These are phyloP conservation scores for Cruciata laevipes DNA, from an alignment of 257 asterid genomes.

Conservation along the genomic window DNA sequence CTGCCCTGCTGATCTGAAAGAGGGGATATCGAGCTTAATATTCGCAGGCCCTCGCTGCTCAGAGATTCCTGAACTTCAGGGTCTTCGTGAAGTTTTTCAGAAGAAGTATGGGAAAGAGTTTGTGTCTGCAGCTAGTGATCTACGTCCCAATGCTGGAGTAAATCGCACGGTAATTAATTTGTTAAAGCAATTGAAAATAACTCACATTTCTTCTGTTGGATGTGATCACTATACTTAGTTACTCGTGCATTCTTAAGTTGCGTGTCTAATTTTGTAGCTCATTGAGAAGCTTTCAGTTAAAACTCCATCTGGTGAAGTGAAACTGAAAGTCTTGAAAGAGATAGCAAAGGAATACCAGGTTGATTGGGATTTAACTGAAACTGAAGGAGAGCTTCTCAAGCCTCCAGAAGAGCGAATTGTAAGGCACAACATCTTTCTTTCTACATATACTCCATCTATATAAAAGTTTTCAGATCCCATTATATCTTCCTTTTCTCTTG, in stretches of 20 bases:
- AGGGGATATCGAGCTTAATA: constrained; percentile 82
- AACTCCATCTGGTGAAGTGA: constrained; percentile 80
- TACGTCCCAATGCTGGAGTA: constrained; percentile 91
- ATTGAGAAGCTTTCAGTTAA: constrained; percentile 92
- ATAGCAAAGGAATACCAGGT: constrained; percentile 93
- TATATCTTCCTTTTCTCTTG: not conserved
- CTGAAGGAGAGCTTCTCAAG: constrained; percentile 81
- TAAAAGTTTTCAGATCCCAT: not conserved
- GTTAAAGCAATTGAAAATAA: not conserved
- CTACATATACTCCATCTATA: not conserved
- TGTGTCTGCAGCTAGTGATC: constrained; percentile 85
- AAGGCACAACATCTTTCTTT: constrained; percentile 9
- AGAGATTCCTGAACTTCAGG: constrained; percentile 77
- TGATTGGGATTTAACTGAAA: constrained; percentile 77
- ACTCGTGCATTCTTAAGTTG: not conserved
- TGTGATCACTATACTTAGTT: not conserved
- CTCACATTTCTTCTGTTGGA: not conserved
- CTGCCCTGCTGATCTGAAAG: constrained; percentile 94
- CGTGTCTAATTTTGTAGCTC: constrained; percentile 42
- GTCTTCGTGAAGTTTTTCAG: constrained; percentile 61
- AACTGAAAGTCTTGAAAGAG: constrained; percentile 79
- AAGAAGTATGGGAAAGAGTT: constrained; percentile 92
- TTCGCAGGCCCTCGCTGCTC: constrained; percentile 98
- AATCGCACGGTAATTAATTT: constrained; percentile 59
- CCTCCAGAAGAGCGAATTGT: constrained; percentile 87